Evolutionary conservation across 176 grass and related monocot genomes (phyloP), one percentile per base, ranked within the genome.

Genomic region (Zoysia japonica): DNA sequence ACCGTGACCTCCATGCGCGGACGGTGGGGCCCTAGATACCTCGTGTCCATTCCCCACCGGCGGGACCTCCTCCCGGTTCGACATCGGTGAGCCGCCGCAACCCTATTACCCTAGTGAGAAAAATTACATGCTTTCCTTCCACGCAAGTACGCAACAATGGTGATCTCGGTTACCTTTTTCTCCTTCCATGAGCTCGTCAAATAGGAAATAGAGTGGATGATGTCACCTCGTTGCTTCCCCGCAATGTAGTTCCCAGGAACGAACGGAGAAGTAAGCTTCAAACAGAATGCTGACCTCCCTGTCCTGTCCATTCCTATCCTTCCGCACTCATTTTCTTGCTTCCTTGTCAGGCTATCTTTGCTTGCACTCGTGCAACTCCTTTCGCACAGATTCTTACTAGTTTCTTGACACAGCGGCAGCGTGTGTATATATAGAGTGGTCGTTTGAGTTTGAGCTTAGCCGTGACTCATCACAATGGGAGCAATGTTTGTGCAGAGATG

Each of bases 361-460:
- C 85, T 87, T 87, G 68, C 44, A 83, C 85, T 83, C 74, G 6
- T 87, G 59, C 57, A 82, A 87, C 79, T 87, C 19, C 74, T 78
- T 72, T 83, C 56, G 74, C 51, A 70, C 72, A 65, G 56, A 13
- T 50, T 73, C 50, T 13, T 28, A 28, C 28, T 79, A 42, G 16
- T 73, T 41, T 28, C 48, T 70, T 77, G 5, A 55, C 67, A 63
- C 50, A 84, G 59, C 67, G 47, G 64, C 38, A 10, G 69, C 39
- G 77, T 54, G 16, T 19, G 28, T 81, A 55, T 74, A 73, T 81
- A 81, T 75, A 71, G 42, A 36, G 36, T 62, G 61, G 2, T 67
- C 63, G 68, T 81, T 60, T 74, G 74, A 28, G 72, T 52, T 66
- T 54, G 45, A 65, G 63, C 15, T 75, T 40, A 1, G 38, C 16